Conservation (phyloP, 2,329 filamentous ascomycete species). For the Botryotinia globosa region DNA sequence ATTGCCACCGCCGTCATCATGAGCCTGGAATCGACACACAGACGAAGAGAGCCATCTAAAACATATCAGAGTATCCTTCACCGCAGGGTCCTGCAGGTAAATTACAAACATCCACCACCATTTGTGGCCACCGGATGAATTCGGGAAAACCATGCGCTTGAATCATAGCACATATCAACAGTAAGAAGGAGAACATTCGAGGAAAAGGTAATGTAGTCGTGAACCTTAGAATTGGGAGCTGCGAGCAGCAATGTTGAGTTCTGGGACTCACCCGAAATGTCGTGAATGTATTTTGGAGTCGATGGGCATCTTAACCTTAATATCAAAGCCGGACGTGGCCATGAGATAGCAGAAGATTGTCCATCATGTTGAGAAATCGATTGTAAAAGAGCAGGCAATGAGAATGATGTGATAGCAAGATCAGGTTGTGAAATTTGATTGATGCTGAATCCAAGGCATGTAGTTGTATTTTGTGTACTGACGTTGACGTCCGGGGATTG, state of each 20-base stretch:
- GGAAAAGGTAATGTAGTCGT: background rate
- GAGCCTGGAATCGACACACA: background rate
- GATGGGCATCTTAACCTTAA: background rate
- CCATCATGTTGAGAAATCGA: background rate
- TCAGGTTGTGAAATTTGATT: background rate
- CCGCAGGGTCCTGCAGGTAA: background rate
- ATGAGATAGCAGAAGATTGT: too few species aligned
- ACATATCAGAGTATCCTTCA: background rate
- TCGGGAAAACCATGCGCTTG: background rate
- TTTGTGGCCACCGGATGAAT: background rate
- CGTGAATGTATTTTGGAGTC: background rate
- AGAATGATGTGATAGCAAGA: background rate
- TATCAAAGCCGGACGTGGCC: too few species aligned
- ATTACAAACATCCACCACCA: background rate
- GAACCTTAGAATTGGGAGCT: background rate
- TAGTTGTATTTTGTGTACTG: background rate
- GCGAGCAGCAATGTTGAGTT: background rate
- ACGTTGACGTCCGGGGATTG: background rate
- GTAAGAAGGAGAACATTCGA: background rate
- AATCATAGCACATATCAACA: background rate
- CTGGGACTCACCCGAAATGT: rapidly evolving
- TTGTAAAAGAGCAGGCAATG: background rate
- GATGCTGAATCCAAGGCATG: background rate
- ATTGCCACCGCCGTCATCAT: background rate
- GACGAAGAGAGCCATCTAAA: background rate